Base-by-base conservation (phyloP, 2,329 filamentous ascomycete genomes). In the Colletotrichum eremochloae region DNA sequence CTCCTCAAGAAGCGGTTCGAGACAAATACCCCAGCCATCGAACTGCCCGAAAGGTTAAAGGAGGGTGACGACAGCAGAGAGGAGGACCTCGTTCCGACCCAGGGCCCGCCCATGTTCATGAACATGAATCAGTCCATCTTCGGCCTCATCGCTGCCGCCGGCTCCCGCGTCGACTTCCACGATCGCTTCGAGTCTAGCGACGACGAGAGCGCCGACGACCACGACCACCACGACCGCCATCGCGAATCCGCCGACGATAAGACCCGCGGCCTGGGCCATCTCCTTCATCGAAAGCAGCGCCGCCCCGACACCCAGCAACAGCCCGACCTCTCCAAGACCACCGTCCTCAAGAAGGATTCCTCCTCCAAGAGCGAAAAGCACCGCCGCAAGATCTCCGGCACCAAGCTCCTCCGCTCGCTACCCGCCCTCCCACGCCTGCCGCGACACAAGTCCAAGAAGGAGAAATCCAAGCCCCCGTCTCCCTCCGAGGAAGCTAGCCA, bases 41-140 rank as follows among this genome's bases (percentile, higher is more conserved):
- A 88, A 70, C 83, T 90, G 7, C 88, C 88, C 15, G 88, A 89
- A 33, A 85, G 84, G 24, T 80, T 90, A 48, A 85, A 84, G 77
- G 84, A 86, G 55, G 84, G 82, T 74, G 87, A 86, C 68, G 84
- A 88, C 71, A 83, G 83, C n/a, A 83, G 83, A 24, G 82, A 80
- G 42, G 86, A 88, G 57, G 85, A 87, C 48, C 82, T 86, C 55
- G 75, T 84, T 57, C 81, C 82, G 5, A 81, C 85, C 2, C 84
- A 85, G 68, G 83, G 82, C 48, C 82, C 84, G 18, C 84, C 86
- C 74, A 85, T 88, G 80, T 87, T 88, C 71, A 85, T 90, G 82
- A 94, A 95, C 78, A 94, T 97, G 91, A 96, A 97, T 81, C 95
- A 97, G 85, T 97, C 94, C 75, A 92, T 98, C 67, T 97, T 98